Conservation (phyloP, 2,329 filamentous ascomycete species). For the Verticillium longisporum region DNA sequence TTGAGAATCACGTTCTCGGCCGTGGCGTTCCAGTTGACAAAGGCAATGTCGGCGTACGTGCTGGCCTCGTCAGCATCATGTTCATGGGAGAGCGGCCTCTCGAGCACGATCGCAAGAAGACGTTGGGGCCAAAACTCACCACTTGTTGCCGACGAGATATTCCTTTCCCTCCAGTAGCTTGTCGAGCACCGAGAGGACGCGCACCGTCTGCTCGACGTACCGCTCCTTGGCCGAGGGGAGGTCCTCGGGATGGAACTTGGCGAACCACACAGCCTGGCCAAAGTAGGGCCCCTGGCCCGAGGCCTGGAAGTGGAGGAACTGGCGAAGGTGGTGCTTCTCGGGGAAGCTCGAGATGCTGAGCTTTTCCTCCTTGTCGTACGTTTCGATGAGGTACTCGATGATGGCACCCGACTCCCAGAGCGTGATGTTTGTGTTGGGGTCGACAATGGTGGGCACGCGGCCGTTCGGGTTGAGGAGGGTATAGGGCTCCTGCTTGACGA, state of each 20-base stretch:
- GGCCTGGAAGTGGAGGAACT: conserved; percentile 5
- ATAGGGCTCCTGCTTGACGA: conserved; percentile 17
- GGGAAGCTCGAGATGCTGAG: conserved; percentile 15
- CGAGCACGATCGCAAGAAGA: too few species aligned
- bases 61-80: background rate
- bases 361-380: conserved; percentile 19
- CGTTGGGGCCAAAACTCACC: conserved; percentile 13
- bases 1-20: conserved; percentile 5
- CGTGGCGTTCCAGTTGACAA: conserved; percentile 19
- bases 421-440: conserved; percentile 25
- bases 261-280: conserved; percentile 32
- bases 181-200: conserved; percentile 23
- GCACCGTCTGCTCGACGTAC: conserved; percentile 20
- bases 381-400: conserved; percentile 22
- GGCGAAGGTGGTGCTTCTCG: conserved; percentile 18
- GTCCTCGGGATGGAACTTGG: conserved; percentile 16
- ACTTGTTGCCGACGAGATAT: conserved; percentile 26
- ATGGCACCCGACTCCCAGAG: conserved; percentile 23
- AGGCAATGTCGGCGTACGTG: conserved; percentile 25
- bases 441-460: conserved; percentile 23
- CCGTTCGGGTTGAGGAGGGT: conserved; percentile 26
- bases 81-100: too few species aligned
- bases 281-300: conserved; percentile 31
- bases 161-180: conserved; percentile 23
- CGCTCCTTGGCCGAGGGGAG: conserved; percentile 21